A percentile compares a stretch with the other conserved stretches of the same genome.
Evolutionary conservation across 164 flowering plant species (phyloP).

Genomic region (Stephania yunnanensis): DNA sequence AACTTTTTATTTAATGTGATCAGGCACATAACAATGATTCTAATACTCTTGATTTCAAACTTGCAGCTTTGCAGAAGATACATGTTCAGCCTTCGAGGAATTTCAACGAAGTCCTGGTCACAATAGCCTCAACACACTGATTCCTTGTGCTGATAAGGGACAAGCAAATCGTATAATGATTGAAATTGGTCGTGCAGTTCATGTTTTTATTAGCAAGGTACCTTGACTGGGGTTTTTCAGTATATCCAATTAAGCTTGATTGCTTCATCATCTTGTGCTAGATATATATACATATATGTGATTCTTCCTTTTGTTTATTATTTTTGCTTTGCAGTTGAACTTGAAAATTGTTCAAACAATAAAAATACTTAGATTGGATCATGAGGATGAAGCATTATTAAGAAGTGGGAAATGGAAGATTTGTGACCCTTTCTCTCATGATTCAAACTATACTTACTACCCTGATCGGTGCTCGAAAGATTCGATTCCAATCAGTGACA

Average conservation of each 20-base stretch:
- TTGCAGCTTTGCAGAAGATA: constrained; percentile 46
- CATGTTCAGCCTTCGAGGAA: constrained; percentile 44
- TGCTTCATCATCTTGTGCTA: background rate
- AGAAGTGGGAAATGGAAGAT: constrained; percentile 13
- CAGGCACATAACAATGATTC: background rate
- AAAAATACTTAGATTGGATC: constrained; percentile 13
- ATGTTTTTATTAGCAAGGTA: constrained; percentile 41
- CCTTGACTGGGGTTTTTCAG: background rate
- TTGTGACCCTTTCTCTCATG: constrained; percentile 50
- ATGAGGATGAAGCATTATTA: background rate
- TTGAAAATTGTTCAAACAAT: constrained; percentile 19
- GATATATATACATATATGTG: background rate
- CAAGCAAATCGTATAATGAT: constrained; percentile 22
- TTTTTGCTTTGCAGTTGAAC: constrained; percentile 35
- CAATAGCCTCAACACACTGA: constrained; percentile 27
- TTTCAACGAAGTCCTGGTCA: constrained; percentile 33
- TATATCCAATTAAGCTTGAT: background rate
- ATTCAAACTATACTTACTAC: constrained; percentile 38
- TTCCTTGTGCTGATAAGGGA: constrained; percentile 35
- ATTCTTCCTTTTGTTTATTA: background rate
- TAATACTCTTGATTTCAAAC: background rate
- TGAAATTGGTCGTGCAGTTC: constrained; percentile 30
- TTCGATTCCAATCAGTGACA: constrained; percentile 32
- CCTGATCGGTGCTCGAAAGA: constrained; percentile 32
- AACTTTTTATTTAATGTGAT: background rate